Evolutionary conservation across 768 basidiomycete genomes (phyloP), one percentile per base, ranked within the genome.

Genomic region (Lactifluus volemus): DNA sequence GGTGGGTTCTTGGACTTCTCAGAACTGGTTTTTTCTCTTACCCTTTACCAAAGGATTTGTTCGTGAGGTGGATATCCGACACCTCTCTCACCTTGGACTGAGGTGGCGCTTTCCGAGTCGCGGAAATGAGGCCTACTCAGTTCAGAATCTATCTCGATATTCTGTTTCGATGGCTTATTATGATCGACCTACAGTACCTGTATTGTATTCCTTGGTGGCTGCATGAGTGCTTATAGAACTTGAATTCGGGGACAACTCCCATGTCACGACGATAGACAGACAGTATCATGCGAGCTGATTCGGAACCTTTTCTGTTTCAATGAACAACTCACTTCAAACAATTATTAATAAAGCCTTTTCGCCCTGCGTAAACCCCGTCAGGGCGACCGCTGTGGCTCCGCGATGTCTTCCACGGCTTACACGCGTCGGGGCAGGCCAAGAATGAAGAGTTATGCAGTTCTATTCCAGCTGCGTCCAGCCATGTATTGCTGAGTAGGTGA

Each of bases 21-120:
- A 3, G 6, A 25, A 10, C 38, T 45, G 9, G 36, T 49, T 36
- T 61, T 48, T 47, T 19, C 56, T 25, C 53, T 55, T 21, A 53
- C 38, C 56, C 59, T 11, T 47, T 41, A 53, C 50, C 60, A 41
- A 62, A 85, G 84, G 83, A 85, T 65, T 68, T 85, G 68, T 76
- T 86, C 70, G 78, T 78, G 12, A 77, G 79, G 59, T 86, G 85
- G 85, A 77, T 85, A 47, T 63, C 65, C 55, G 76, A 85, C 68
- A 69, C 73, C 21, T 81, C 84, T n/a, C 71, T 84, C 32, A 68
- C 73, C 15, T 49, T 67, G 19, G 66, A 71, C 54, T 56, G 51
- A 62, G 30, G 4, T 6, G 9, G 3, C 4, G 9, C 12, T 42
- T 60, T 19, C 21, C 8, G 50, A n/a, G 25, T 25, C 25, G 15